phyloP scores from a whole-genome alignment of 1,284 basidiomycete genomes.

The Sanguinoderma infundibulare region DNA sequence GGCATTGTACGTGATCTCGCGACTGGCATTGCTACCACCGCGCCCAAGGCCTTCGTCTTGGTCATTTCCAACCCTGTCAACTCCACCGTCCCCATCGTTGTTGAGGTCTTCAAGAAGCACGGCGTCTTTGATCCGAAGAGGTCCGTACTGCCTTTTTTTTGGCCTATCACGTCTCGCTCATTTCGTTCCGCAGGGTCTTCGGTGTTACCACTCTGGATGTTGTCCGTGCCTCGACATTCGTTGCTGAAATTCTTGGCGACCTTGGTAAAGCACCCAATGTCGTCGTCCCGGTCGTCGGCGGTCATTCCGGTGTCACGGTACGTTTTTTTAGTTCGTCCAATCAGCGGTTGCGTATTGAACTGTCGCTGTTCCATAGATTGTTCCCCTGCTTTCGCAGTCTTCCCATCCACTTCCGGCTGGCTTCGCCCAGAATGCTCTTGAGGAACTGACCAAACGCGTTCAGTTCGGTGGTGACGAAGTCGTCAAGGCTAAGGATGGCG shows the following conservation, averaged over 20 bases:
- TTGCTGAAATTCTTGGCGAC: slow-evolving; percentile 80
- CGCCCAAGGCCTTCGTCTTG: slow-evolving; percentile 92
- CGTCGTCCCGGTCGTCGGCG: slow-evolving; percentile 91
- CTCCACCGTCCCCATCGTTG: slow-evolving; percentile 97
- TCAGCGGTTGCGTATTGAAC: slow-evolving; percentile 4
- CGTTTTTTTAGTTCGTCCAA: slow-evolving; percentile 27
- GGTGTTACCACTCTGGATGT: slow-evolving; percentile 99
- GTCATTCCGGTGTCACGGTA: slow-evolving; percentile 94
- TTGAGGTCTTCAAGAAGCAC: slow-evolving; percentile 93
- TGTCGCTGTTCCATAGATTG: slow-evolving; percentile 59
- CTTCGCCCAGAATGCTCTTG: slow-evolving; percentile 55
- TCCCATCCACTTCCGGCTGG: slow-evolving; percentile 69
- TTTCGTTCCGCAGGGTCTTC: slow-evolving; percentile 71
- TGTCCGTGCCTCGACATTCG: slow-evolving; percentile 95
- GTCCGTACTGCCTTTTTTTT: slow-evolving; percentile 44
- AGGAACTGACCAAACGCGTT: slow-evolving; percentile 66
- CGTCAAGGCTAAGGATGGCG: slow-evolving; percentile 82
- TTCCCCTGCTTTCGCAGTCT: slow-evolving; percentile 94
- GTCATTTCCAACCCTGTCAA: slow-evolving; percentile 98
- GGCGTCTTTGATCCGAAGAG: slow-evolving; percentile 91
- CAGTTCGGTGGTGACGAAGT: slow-evolving; percentile 85
- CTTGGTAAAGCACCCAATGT: slow-evolving; percentile 68
- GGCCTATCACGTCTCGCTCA: slow-evolving; percentile 1
- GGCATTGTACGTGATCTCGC: slow-evolving; percentile 96
- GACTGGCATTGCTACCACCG: slow-evolving; percentile 81